Evolutionary conservation across 2,329 filamentous ascomycete genomes (phyloP).

Genomic region (Trichoderma polysporum): DNA sequence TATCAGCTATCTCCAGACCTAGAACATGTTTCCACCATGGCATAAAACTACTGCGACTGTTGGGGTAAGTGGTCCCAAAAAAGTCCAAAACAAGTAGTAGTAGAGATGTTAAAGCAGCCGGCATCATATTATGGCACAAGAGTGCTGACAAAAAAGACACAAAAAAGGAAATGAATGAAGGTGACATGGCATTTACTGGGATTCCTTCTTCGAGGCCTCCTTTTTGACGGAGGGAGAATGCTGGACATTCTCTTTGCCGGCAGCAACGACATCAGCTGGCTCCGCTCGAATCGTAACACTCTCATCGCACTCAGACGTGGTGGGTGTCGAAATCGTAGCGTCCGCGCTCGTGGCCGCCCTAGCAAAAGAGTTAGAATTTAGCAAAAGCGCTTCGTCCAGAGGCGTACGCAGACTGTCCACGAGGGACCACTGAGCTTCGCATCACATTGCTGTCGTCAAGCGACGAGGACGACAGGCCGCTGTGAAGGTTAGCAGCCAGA

Average conservation of each 20-base stretch:
- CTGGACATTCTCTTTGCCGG: conserved; percentile 43
- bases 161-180: conserved; percentile 2
- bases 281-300: conserved; percentile 56
- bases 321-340: conserved; percentile 40
- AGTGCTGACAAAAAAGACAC: conserved; percentile 20
- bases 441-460: conserved; percentile 31
- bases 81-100: conserved; percentile 20
- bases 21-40: conserved; percentile 39
- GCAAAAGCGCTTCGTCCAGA: conserved; percentile 28
- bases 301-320: conserved; percentile 53
- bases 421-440: conserved; percentile 35
- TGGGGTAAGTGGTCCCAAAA: conserved; percentile 27
- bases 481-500: conserved; percentile 20
- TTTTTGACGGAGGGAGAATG: conserved; percentile 50
- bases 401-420: conserved; percentile 40
- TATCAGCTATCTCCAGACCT: conserved; percentile 36
- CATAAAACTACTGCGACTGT: conserved; percentile 30
- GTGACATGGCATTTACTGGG: conserved; percentile 23
- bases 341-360: conserved; percentile 41
- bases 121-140: conserved; percentile 21
- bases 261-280: conserved; percentile 42
- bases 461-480: conserved; percentile 32
- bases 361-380: conserved; percentile 35
- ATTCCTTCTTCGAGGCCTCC: conserved; percentile 36
- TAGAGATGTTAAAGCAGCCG: conserved; percentile 22